A percentile compares a stretch with the other conserved stretches of the same genome.
Evolutionary conservation across 163 green algal genomes (phyloP).

Genomic region (Chloroidium sp.): DNA sequence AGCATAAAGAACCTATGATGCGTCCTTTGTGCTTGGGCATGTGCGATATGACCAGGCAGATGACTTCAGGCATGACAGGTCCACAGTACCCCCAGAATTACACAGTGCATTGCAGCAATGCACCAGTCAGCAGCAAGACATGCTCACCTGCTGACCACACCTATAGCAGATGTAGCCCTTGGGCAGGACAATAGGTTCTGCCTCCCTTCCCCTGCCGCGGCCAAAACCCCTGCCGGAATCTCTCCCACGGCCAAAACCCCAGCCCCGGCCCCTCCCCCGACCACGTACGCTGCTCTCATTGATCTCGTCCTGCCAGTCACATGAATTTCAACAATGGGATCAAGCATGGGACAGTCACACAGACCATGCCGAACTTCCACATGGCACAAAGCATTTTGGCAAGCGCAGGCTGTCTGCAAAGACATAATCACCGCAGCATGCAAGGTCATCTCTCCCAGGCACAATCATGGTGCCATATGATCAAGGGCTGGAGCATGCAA

Average conservation of each 20-base stretch:
- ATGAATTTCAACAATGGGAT: background rate
- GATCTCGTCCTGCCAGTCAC: background rate
- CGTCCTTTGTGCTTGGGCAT: too few relatives aligned
- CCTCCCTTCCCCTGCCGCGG: constrained; percentile 1
- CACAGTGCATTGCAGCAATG: too few relatives aligned
- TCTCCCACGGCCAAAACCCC: background rate
- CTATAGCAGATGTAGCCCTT: constrained; percentile 50
- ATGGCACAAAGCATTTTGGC: background rate
- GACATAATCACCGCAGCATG: too few relatives aligned
- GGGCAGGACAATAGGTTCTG: constrained; percentile 9
- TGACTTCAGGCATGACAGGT: too few relatives aligned
- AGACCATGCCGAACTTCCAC: background rate
- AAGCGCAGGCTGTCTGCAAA: background rate
- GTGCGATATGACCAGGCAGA: too few relatives aligned
- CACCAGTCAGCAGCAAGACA: too few relatives aligned
- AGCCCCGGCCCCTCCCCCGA: background rate
- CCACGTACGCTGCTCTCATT: background rate
- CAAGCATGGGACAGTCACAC: background rate
- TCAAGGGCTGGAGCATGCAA: background rate
- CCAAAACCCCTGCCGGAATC: constrained; percentile 4
- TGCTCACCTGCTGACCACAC: constrained; percentile 29
- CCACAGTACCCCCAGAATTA: too few relatives aligned
- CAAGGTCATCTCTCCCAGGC: background rate
- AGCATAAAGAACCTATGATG: too few relatives aligned
- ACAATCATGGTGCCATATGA: background rate